Evolutionary conservation across 2,329 filamentous ascomycete genomes (phyloP).

Genomic region (Pseudogymnoascus sp.): DNA sequence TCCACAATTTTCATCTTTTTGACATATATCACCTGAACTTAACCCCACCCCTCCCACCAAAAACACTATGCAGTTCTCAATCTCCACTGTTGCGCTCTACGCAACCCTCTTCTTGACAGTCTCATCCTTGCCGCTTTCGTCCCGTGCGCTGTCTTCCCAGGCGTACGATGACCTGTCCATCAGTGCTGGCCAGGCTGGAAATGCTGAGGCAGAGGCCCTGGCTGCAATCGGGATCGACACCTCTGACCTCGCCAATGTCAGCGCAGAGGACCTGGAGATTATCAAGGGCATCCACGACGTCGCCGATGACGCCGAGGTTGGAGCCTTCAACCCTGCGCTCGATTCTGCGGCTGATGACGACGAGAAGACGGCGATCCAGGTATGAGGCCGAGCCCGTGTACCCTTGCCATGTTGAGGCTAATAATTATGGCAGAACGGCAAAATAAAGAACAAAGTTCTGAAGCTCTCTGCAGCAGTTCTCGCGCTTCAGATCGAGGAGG

Average conservation of each 20-base stretch:
- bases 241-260: constrained; percentile 35
- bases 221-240: constrained; percentile 33
- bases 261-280: constrained; percentile 38
- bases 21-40: background rate
- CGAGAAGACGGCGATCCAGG: constrained; percentile 38
- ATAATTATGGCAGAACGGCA: constrained; percentile 34
- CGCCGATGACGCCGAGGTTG: constrained; percentile 42
- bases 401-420: background rate
- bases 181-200: constrained; percentile 37
- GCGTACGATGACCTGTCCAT: constrained; percentile 40
- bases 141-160: constrained; percentile 23
- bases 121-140: constrained; percentile 8
- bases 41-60: background rate
- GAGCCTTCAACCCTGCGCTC: constrained; percentile 47
- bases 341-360: constrained; percentile 37
- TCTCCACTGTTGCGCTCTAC: constrained; percentile 1
- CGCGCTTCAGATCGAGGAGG: constrained; percentile 40
- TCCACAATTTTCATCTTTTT: background rate
- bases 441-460: constrained; percentile 53
- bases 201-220: constrained; percentile 35
- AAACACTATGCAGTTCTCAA: background rate
- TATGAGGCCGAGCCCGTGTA: constrained; percentile 13
- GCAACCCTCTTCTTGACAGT: background rate
- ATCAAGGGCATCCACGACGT: constrained; percentile 43
- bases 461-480: constrained; percentile 46